These are phyloP conservation scores for Exophiala alcalophila DNA, from an alignment of 2,329 filamentous ascomycete species.

Conservation along the genomic window DNA sequence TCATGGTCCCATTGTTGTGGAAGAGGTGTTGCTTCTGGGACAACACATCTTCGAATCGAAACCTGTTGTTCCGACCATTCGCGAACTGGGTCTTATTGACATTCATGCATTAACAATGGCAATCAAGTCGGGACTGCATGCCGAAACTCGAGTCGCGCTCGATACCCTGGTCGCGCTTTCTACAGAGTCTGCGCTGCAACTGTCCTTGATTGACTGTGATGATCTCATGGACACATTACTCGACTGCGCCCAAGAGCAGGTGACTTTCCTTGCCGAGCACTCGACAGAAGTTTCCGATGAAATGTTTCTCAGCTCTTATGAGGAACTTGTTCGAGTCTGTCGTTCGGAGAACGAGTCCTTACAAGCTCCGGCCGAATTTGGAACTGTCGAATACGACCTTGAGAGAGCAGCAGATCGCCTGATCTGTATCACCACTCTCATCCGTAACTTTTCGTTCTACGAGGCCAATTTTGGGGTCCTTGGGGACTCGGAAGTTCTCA, in stretches of 20 bases:
- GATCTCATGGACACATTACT: constrained; percentile 84
- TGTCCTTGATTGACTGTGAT: constrained; percentile 73
- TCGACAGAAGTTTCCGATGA: constrained; percentile 83
- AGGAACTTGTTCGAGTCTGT: constrained; percentile 79
- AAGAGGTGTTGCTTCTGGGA: constrained; percentile 62
- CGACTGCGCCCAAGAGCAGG: constrained; percentile 86
- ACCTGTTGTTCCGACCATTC: constrained; percentile 70
- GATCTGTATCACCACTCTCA: constrained; percentile 84
- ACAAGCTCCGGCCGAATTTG: constrained; percentile 70
- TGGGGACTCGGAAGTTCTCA: constrained; percentile 73
- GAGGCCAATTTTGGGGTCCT: constrained; percentile 73
- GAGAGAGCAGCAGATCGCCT: constrained; percentile 83
- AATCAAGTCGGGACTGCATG: constrained; percentile 82
- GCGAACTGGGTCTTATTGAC: constrained; percentile 83
- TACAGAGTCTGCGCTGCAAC: constrained; percentile 59
- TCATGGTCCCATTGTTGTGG: constrained; percentile 70
- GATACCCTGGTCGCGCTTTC: constrained; percentile 77
- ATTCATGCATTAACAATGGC: constrained; percentile 86
- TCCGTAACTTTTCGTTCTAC: constrained; percentile 88
- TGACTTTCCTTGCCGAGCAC: constrained; percentile 79
- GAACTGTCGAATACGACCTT: constrained; percentile 73
- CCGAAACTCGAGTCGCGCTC: constrained; percentile 83
- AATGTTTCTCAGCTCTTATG: constrained; percentile 78
- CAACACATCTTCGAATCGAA: constrained; percentile 65
- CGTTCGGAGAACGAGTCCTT: constrained; percentile 69